Evolutionary conservation across 257 asterid species (phyloP), one percentile per base, ranked within the genome.

Genomic region (Gentiana macrophylla): DNA sequence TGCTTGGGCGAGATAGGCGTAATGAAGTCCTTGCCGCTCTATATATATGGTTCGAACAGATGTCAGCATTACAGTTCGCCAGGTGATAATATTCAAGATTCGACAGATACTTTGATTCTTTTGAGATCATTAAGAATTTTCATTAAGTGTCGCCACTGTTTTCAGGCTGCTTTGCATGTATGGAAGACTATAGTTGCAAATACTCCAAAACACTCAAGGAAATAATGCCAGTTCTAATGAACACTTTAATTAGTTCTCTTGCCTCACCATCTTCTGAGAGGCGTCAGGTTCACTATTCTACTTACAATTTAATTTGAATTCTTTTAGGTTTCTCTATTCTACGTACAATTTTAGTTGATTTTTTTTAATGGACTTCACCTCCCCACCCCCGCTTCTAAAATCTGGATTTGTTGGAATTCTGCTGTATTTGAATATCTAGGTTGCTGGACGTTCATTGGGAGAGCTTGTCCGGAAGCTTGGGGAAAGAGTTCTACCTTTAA

Each of bases 381-480:
- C n/a, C n/a, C n/a, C n/a, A n/a, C n/a, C n/a, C n/a, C n/a, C n/a
- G n/a, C n/a, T n/a, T n/a, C 11, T 41, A 4, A 44, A 13, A 44
- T 48, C 4, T n/a, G 8, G 13, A 45, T 32, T 62, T 8, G 13
- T 59, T 49, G 53, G 41, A 35, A 5, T 44, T 59, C 32, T 58
- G 12, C 63, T 59, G 36, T 57, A 64, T 62, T 59, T 67, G 49
- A 15, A 63, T 64, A 54, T 63, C 70, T 67, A 92, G 98, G 98
- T 80, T 73, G 95, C 98, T 75, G 98, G 84, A 50, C 84, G 98
- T 50, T 77, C 98, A 55, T 62, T 92, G 75, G 98, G 98, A 45
- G 98, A 92, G 77, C 98, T 92, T 83, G 98, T 92, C 62, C 72
- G 94, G 85, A 92, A 92, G 84, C 98, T 92, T 66, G 98, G 98